Conservation (phyloP, 148 eudicot genomes). For the Diospyros kaki region DNA sequence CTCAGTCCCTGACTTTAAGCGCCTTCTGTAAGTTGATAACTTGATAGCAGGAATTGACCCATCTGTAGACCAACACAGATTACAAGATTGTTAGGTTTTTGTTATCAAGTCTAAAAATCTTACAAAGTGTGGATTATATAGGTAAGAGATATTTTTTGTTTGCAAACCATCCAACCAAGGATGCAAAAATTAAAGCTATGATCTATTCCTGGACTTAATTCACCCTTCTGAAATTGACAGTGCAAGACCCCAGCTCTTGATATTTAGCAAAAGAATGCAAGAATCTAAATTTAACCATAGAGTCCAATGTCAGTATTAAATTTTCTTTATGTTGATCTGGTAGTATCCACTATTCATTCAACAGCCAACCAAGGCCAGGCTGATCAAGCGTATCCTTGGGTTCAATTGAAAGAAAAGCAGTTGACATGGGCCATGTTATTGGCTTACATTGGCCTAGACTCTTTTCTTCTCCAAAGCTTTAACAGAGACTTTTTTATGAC, state of each 20-base stretch:
- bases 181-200: neutral
- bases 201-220: neutral
- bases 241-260: neutral
- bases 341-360: neutral
- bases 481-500: too few species aligned
- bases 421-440: too few species aligned
- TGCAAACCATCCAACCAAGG: conserved; percentile 3
- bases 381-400: too few species aligned
- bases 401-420: too few species aligned
- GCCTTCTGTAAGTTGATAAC: conserved; percentile 71
- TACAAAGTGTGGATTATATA: neutral
- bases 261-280: neutral
- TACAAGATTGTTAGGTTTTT: neutral
- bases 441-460: too few species aligned
- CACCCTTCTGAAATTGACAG: neutral
- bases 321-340: neutral
- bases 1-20: conserved; percentile 59
- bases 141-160: neutral
- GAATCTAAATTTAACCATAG: neutral
- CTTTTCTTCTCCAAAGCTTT: too few species aligned
- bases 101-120: neutral
- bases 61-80: conserved; percentile 34
- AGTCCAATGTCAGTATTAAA: neutral
- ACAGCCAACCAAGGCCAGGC: too few species aligned
- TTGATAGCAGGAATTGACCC: conserved; percentile 94